These are phyloP conservation scores for Oldenlandia corymbosa DNA, from an alignment of 257 asterid genomes.

Conservation along the genomic window DNA sequence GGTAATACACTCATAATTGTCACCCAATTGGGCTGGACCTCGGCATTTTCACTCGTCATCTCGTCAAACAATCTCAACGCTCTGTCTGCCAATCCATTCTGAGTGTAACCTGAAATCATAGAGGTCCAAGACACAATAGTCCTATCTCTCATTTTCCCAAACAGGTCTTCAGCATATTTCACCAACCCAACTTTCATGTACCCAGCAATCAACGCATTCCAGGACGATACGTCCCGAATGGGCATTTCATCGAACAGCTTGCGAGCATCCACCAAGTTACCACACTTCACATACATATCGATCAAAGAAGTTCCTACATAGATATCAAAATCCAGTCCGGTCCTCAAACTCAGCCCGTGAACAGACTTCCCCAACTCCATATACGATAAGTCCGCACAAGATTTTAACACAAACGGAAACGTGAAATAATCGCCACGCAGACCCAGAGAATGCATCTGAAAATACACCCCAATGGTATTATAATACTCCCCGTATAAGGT, in stretches of 20 bases:
- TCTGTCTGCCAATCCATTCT: conserved; percentile 55
- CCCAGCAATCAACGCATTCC: conserved; percentile 75
- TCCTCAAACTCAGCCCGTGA: conserved; percentile 55
- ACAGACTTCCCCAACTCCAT: conserved; percentile 36
- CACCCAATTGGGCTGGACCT: conserved; percentile 78
- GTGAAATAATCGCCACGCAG: conserved; percentile 69
- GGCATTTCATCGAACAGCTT: conserved; percentile 66
- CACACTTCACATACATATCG: conserved; percentile 72
- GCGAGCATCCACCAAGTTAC: conserved; percentile 40
- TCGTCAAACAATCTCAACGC: conserved; percentile 57
- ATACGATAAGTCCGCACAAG: conserved; percentile 38
- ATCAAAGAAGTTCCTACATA: conserved; percentile 67
- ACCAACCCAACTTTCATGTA: conserved; percentile 62
- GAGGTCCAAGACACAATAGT: conserved; percentile 80
- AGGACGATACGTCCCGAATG: conserved; percentile 51
- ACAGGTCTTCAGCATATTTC: conserved; percentile 45
- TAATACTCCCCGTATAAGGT: conserved; percentile 36
- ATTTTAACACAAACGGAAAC: conserved; percentile 72
- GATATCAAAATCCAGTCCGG: conserved; percentile 48
- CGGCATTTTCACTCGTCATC: conserved; percentile 40
- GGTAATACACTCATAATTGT: conserved; percentile 77
- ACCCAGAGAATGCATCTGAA: conserved; percentile 39
- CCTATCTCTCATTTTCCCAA: conserved; percentile 43
- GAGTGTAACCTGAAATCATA: conserved; percentile 85
- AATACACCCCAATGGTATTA: conserved; percentile 25